These are phyloP conservation scores for Byssochlamys sp. DNA, from an alignment of 2,329 filamentous ascomycete species.

Conservation along the genomic window DNA sequence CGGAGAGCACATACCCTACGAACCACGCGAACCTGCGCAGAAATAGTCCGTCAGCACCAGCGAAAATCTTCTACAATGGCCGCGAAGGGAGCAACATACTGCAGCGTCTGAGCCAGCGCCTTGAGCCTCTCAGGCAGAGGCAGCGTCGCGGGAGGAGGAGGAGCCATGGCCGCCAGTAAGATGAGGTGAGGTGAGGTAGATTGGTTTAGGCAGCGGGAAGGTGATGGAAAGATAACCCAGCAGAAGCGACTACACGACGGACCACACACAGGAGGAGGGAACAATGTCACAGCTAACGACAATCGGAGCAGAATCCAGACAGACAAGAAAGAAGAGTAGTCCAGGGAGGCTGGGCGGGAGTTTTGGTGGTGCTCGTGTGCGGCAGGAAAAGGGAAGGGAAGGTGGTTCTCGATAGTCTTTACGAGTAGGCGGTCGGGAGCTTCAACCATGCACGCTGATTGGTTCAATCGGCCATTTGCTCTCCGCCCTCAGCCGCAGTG, in stretches of 20 bases:
- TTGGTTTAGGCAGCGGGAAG: slow-evolving; percentile 1
- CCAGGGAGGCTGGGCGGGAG: not conserved
- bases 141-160: slow-evolving; percentile 59
- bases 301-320: not conserved
- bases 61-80: slow-evolving; percentile 3
- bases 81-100: slow-evolving; percentile 58
- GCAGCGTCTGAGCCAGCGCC: slow-evolving; percentile 74
- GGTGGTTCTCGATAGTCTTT: not conserved
- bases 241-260: not conserved
- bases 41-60: slow-evolving; percentile 18
- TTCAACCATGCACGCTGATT: not conserved
- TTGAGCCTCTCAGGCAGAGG: slow-evolving; percentile 67
- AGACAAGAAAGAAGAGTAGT: not conserved
- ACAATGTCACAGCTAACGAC: not conserved
- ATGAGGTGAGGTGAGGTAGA: not conserved
- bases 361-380: slow-evolving; percentile 1
- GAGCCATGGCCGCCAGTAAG: slow-evolving; percentile 48
- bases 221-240: slow-evolving; percentile 1
- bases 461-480: slow-evolving; percentile 1
- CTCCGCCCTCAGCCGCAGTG: slow-evolving; percentile 8
- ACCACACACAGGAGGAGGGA: not conserved
- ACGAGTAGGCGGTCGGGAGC: not conserved
- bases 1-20: slow-evolving; percentile 54
- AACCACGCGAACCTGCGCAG: slow-evolving; percentile 59
- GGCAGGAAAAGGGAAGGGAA: not conserved